Evolutionary conservation across 1,284 basidiomycete genomes (phyloP), one percentile per base, ranked within the genome.

Genomic region (Naganishia cerealis): DNA sequence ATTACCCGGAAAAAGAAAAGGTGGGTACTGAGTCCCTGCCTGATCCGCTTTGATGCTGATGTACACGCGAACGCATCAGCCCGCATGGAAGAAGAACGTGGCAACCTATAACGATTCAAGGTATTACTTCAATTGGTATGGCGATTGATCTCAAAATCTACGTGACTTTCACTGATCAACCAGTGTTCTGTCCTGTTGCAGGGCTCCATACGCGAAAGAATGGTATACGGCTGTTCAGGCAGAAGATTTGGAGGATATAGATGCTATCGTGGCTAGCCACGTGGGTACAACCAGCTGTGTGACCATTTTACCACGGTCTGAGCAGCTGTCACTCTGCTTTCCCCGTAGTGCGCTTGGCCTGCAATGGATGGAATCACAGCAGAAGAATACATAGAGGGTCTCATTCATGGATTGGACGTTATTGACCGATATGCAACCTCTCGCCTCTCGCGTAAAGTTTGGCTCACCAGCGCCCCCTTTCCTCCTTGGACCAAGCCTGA

Each of bases 41-140:
- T n/a, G 15, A 50, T n/a, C 12, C 12, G 42, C 24, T 12, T 43
- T 15, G 42, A 43, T 48, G 46, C 46, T 48, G 46, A 48, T 21
- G 46, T 21, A 7, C 3, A n/a, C 6, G n/a, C 12, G 8, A 21
- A 7, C n/a, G 12, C 18, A 48, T n/a, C 36, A 63, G 59, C 59
- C 59, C 4, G 59, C 53, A 26, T 63, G 59, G 59, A 63, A 53
- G n/a, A 63, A 63, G 50, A 52, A 24, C 50, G 39, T 63, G 21
- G 38, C 38, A 13, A 53, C 33, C 4, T 63, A 63, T 16, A 63
- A 63, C 38, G 59, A 63, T 40, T 53, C 59, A 4, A 52, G 59
- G 36, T 63, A 63, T 29, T 42, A 63, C 21, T 63, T 63, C 50
- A 63, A 62, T 21, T 63, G 59, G 59, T 63, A 15, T 21, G 59